phyloP scores from a whole-genome alignment of 805 yeast species.

The Lachancea dasiensis region DNA sequence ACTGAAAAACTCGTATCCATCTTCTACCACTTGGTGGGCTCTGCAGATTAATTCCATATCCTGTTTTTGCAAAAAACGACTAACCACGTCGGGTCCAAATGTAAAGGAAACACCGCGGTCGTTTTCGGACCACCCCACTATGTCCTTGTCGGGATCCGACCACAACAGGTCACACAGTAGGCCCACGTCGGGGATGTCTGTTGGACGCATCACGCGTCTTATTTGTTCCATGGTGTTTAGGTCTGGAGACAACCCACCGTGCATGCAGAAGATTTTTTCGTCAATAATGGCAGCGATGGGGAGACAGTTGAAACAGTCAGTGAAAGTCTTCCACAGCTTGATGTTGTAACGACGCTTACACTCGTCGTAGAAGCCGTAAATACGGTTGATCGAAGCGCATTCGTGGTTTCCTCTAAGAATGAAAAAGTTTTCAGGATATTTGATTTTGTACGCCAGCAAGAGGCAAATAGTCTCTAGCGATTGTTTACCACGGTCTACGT shows the following conservation, averaged over 20 bases:
- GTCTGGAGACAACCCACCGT: conserved; percentile 97
- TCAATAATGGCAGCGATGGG: conserved; percentile 98
- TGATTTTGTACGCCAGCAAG: conserved; percentile 90
- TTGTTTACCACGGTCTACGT: conserved; percentile 98
- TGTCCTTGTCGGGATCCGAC: conserved; percentile 98
- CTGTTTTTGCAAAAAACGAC: conserved; percentile 91
- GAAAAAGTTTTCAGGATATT: conserved; percentile 96
- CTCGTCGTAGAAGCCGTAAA: conserved; percentile 97
- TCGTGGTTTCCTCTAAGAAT: conserved; percentile 97
- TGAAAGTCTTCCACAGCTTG: conserved; percentile 97
- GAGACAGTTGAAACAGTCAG: conserved; percentile 96
- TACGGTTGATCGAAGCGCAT: conserved; percentile 96
- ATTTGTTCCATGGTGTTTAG: conserved; percentile 97
- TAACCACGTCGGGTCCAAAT: conserved; percentile 99
- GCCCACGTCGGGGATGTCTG: conserved; percentile 98
- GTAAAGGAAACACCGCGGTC: conserved; percentile 98
- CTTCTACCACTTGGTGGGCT: conserved; percentile 99
- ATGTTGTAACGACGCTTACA: conserved; percentile 97
- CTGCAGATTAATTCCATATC: conserved; percentile 97
- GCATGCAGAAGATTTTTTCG: conserved; percentile 98
- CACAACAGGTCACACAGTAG: conserved; percentile 91
- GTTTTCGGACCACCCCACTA: conserved; percentile 98
- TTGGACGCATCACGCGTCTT: conserved; percentile 98
- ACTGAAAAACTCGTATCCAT: conserved; percentile 95
- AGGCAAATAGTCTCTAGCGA: conserved; percentile 93